phyloP scores from a whole-genome alignment of 345 rosid genomes.

The Eucalyptus sp. region DNA sequence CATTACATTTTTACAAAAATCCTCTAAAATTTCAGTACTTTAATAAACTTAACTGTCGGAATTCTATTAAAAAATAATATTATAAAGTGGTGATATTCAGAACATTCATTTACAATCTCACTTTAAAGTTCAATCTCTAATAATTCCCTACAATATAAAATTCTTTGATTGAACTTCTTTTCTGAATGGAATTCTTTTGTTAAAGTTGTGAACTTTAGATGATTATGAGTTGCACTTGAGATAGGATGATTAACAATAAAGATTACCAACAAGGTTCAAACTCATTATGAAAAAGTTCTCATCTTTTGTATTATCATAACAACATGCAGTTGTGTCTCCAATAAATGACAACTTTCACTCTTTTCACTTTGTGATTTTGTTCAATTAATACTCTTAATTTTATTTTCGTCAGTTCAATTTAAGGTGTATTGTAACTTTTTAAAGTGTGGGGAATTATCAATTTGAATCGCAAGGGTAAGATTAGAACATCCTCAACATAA shows the following conservation, averaged over 20 bases:
- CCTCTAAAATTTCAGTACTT: too few species aligned
- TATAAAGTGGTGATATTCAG: too few species aligned
- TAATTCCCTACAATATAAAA: too few species aligned
- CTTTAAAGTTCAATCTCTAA: too few species aligned
- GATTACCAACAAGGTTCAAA: background rate
- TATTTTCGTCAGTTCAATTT: background rate
- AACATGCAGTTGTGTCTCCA: background rate
- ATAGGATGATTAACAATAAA: background rate
- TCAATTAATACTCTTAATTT: background rate
- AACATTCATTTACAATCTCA: too few species aligned
- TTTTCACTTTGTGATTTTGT: background rate
- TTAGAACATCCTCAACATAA: background rate
- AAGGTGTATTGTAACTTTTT: background rate
- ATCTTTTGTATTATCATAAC: background rate
- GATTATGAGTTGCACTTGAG: too few species aligned
- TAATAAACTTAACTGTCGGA: too few species aligned
- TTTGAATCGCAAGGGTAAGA: background rate
- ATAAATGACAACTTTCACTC: background rate
- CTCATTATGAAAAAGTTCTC: background rate
- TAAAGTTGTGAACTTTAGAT: too few species aligned
- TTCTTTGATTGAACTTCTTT: too few species aligned
- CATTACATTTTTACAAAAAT: too few species aligned
- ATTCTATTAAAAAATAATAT: too few species aligned
- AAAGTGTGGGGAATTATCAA: background rate
- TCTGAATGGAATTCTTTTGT: too few species aligned